Percentiles rank a stretch among this genome's conserved stretches.
These are phyloP conservation scores for Chlamydomonas sp. DNA, from an alignment of 139 green algal species.

Conservation along the genomic window DNA sequence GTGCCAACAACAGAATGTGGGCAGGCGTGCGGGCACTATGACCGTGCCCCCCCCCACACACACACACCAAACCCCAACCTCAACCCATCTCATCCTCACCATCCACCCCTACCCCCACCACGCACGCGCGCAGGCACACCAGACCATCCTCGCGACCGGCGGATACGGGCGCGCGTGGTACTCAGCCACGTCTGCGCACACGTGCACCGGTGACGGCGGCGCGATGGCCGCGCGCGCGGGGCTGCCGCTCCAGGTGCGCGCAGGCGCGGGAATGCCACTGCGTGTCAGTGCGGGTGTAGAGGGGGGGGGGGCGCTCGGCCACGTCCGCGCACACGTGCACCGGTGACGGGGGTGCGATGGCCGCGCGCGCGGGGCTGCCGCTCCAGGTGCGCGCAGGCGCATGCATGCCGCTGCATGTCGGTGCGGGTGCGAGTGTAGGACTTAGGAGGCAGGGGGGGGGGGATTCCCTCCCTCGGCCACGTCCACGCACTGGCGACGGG, in stretches of 20 bases:
- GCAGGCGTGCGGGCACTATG: no score
- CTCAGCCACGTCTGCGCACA: conserved; percentile 93
- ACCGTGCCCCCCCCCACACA: neutral
- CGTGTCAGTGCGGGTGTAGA: no score
- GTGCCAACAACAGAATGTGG: no score
- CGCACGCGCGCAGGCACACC: conserved; percentile 38
- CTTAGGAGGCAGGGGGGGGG: conserved; percentile 81
- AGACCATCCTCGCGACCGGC: conserved; percentile 95
- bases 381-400: no score
- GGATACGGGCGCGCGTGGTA: conserved; percentile 97
- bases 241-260: no score
- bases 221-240: conserved; percentile 92
- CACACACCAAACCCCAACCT: neutral
- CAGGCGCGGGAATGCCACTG: no score
- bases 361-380: conserved; percentile 82
- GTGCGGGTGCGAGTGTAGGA: no score
- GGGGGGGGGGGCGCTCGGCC: conserved; percentile 91
- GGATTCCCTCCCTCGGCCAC: conserved; percentile 95
- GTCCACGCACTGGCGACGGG: conserved; percentile 96
- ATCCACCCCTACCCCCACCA: neutral
- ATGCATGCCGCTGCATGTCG: no score
- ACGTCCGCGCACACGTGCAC: conserved; percentile 98
- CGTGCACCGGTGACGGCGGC: conserved; percentile 91
- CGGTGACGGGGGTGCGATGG: conserved; percentile 90
- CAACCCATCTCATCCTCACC: neutral